A percentile compares a stretch with the other conserved stretches of the same genome.
These are phyloP conservation scores for Cladophialophora bantiana DNA, from an alignment of 2,329 filamentous ascomycete genomes.

Conservation along the genomic window DNA sequence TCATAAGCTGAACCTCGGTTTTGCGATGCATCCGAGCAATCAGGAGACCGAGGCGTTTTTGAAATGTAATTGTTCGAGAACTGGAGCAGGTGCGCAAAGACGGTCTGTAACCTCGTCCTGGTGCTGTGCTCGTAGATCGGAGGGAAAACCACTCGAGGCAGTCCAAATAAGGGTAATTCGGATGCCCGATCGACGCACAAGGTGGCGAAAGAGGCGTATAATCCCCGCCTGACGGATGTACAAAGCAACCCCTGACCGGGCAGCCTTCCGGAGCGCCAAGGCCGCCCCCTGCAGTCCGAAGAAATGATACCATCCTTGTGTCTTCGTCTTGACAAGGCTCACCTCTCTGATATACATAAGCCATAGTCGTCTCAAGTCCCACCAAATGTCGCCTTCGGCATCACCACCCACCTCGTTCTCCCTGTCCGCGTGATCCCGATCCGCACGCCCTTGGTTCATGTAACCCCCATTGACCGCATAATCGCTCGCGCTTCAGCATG, in stretches of 20 bases:
- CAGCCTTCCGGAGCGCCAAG: neutral
- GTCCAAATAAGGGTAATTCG: conserved; percentile 7
- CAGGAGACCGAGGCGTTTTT: neutral
- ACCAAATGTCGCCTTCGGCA: neutral
- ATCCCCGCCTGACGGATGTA: neutral
- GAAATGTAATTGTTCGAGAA: neutral
- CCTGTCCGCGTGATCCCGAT: conserved; percentile 4
- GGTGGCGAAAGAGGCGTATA: conserved; percentile 2
- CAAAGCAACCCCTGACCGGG: conserved; percentile 1
- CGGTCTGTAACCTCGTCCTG: conserved; percentile 3
- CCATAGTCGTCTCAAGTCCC: neutral
- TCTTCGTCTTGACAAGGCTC: conserved; percentile 1
- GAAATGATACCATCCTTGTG: neutral
- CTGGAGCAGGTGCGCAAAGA: neutral
- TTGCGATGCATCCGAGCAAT: conserved; percentile 2
- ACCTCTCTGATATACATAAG: neutral
- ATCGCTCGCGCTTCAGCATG: neutral
- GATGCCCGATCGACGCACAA: conserved; percentile 1
- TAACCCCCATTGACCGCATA: neutral
- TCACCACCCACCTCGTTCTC: neutral
- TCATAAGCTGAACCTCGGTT: conserved; percentile 11
- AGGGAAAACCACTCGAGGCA: conserved; percentile 3
- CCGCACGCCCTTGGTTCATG: neutral
- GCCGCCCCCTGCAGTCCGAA: neutral
- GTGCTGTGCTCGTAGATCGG: neutral